Evolutionary conservation across 73 alveolate genomes (phyloP).

Genomic region (Paramecium biaurelia): DNA sequence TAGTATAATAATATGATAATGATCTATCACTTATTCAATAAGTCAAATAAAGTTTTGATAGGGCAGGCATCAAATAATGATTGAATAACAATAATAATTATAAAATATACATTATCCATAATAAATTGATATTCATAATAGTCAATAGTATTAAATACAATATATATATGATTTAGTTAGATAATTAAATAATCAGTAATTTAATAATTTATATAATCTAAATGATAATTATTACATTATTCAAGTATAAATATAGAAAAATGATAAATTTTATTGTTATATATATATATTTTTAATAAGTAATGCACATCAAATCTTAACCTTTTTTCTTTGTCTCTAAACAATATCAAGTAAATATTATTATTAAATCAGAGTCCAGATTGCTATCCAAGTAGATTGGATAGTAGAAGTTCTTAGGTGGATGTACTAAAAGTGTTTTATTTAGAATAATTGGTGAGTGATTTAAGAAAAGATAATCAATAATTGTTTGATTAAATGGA

Average conservation of each 20-base stretch:
- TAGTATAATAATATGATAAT: neutral
- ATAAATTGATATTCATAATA: too few relatives aligned
- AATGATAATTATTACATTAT: too few relatives aligned
- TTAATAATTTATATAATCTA: too few relatives aligned
- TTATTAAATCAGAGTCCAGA: neutral
- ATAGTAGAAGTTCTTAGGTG: neutral
- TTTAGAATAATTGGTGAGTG: neutral
- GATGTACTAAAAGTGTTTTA: neutral
- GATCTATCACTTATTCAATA: neutral
- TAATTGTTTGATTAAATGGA: neutral
- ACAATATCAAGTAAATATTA: neutral
- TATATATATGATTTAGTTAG: too few relatives aligned
- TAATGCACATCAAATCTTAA: neutral
- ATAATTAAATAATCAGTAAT: too few relatives aligned
- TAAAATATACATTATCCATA: neutral
- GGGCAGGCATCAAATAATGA: constrained; percentile 29
- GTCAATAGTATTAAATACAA: too few relatives aligned
- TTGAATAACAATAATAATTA: neutral
- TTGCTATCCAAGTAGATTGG: neutral
- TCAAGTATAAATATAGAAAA: neutral
- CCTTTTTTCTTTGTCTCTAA: neutral
- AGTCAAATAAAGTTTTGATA: neutral
- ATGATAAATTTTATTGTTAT: neutral
- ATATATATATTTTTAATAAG: neutral
- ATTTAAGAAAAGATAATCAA: neutral